A percentile compares a stretch with the other conserved stretches of the same genome.
phyloP scores from a whole-genome alignment of 371 early-diverging fungal species.

The Mucor indicus region DNA sequence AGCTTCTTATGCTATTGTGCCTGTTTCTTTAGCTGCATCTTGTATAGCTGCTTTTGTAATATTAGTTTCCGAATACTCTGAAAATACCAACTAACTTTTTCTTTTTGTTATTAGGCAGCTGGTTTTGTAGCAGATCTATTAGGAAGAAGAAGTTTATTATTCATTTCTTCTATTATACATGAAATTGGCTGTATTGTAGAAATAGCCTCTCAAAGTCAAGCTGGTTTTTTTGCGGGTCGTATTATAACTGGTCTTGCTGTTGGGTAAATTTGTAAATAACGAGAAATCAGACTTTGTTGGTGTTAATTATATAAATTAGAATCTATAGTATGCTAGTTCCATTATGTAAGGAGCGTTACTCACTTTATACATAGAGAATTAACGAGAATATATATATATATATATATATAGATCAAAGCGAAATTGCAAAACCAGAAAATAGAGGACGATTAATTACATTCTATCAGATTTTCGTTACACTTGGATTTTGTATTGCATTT shows the following conservation, averaged over 20 bases:
- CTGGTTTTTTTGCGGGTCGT: conserved; percentile 69
- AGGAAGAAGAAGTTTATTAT: conserved; percentile 35
- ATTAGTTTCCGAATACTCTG: conserved; percentile 7
- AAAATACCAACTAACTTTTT: conserved; percentile 32
- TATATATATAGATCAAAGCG: conserved; percentile 68
- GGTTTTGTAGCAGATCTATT: conserved; percentile 36
- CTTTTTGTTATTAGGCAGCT: conserved; percentile 28
- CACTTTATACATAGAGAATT: not conserved
- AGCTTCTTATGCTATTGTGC: conserved; percentile 18
- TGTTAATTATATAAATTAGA: conserved; percentile 3
- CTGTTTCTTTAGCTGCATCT: conserved; percentile 31
- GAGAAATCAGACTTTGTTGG: not conserved
- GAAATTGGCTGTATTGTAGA: conserved; percentile 70
- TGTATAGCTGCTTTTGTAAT: conserved; percentile 34
- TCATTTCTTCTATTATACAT: conserved; percentile 63
- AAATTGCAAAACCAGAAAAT: conserved; percentile 77
- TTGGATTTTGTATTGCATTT: conserved; percentile 49
- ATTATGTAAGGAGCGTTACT: conserved; percentile 25
- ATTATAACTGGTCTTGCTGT: conserved; percentile 63
- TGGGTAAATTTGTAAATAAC: conserved; percentile 38
- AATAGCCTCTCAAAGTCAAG: conserved; percentile 42
- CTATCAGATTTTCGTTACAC: conserved; percentile 88
- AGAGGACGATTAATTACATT: conserved; percentile 89
- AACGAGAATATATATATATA: not conserved
- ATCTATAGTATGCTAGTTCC: conserved; percentile 39